A percentile compares a stretch with the other conserved stretches of the same genome.
These are phyloP conservation scores for Falciphora oryzae DNA, from an alignment of 2,329 filamentous ascomycete genomes.

Conservation along the genomic window DNA sequence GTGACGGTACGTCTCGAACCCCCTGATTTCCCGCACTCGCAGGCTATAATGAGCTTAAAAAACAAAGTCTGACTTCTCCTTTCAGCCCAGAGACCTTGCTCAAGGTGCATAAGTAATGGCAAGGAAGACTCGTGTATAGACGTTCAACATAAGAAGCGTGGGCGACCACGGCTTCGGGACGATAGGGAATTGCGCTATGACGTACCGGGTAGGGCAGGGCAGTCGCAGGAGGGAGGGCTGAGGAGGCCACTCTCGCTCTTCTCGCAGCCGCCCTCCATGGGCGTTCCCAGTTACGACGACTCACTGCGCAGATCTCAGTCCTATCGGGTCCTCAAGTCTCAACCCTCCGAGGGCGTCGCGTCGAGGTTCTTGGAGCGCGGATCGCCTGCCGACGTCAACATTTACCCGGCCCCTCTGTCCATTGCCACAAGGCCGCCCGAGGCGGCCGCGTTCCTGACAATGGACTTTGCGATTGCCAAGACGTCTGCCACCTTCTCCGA, in stretches of 20 bases:
- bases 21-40: not conserved
- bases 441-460: constrained; percentile 52
- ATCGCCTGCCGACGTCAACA: constrained; percentile 40
- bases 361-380: constrained; percentile 47
- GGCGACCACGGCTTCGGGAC: constrained; percentile 70
- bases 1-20: constrained; percentile 54
- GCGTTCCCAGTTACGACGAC: constrained; percentile 39
- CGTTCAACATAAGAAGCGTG: constrained; percentile 81
- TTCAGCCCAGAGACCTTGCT: constrained; percentile 68
- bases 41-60: not conserved
- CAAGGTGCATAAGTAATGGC: constrained; percentile 69
- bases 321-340: constrained; percentile 50
- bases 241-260: constrained; percentile 49
- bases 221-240: constrained; percentile 37
- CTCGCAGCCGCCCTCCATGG: constrained; percentile 35
- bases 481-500: constrained; percentile 51
- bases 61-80: not conserved
- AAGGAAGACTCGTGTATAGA: constrained; percentile 78
- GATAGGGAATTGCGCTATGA: constrained; percentile 59
- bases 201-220: constrained; percentile 36
- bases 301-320: constrained; percentile 39
- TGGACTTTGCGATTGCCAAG: constrained; percentile 52
- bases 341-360: constrained; percentile 31
- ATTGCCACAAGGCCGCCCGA: constrained; percentile 38
- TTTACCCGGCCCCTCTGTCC: constrained; percentile 40